Percentiles rank a stretch among this genome's conserved stretches.
phyloP scores from a whole-genome alignment of 768 basidiomycete species.

The Lactarius quietus region DNA sequence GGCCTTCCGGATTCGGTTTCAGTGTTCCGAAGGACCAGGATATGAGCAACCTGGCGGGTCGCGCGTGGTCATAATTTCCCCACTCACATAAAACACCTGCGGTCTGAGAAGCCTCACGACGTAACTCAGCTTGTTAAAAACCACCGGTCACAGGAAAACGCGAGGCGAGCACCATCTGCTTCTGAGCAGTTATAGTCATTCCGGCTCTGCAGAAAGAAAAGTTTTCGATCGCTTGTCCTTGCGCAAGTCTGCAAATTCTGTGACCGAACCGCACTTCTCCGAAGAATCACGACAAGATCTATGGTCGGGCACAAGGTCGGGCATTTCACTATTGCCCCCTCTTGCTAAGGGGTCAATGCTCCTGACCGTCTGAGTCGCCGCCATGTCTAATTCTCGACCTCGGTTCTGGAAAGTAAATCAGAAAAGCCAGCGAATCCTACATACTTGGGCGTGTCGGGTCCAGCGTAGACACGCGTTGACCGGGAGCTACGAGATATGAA shows the following conservation, averaged over 20 bases:
- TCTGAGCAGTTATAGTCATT: background rate
- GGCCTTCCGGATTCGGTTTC: background rate
- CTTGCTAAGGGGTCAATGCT: background rate
- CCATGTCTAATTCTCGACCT: background rate
- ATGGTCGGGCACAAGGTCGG: too few relatives aligned
- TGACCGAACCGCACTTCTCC: background rate
- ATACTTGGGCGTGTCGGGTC: background rate
- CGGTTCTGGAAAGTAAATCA: background rate
- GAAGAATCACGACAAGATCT: background rate
- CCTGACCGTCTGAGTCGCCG: background rate
- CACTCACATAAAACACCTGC: background rate
- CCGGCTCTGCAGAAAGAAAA: background rate
- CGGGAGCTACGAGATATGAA: background rate
- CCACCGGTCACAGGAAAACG: conserved; percentile 1
- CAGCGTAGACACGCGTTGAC: background rate
- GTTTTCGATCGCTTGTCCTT: background rate
- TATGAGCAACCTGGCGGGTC: background rate
- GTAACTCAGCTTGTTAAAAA: background rate
- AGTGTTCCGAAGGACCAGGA: background rate
- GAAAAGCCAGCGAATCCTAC: background rate
- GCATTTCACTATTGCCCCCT: background rate
- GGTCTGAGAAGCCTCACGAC: background rate
- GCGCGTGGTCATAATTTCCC: background rate
- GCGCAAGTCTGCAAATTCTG: background rate
- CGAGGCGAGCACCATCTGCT: background rate